These are phyloP conservation scores for Aristolochia californica DNA, from an alignment of 164 flowering plant species.

Conservation along the genomic window DNA sequence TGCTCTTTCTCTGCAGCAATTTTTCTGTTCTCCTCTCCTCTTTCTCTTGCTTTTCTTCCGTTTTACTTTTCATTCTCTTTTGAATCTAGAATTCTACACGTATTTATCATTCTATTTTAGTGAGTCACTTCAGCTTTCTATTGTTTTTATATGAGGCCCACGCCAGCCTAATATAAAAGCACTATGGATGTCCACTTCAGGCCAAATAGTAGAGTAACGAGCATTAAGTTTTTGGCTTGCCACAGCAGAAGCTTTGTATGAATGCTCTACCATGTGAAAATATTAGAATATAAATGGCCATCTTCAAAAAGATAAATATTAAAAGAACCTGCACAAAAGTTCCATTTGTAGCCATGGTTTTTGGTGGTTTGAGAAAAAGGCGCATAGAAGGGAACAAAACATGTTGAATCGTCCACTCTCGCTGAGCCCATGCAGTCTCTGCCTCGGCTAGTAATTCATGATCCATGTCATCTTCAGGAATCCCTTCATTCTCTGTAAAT, in stretches of 20 bases:
- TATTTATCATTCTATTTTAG: too few relatives aligned
- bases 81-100: too few relatives aligned
- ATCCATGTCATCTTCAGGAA: constrained; percentile 35
- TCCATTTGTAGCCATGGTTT: constrained; percentile 79
- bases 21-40: too few relatives aligned
- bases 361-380: constrained; percentile 79
- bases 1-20: too few relatives aligned
- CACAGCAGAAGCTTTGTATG: not conserved
- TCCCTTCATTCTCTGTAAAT: constrained; percentile 15
- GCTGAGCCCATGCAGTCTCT: constrained; percentile 88
- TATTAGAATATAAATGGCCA: not conserved
- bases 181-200: not conserved
- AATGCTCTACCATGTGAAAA: not conserved
- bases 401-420: constrained; percentile 95
- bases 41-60: too few relatives aligned
- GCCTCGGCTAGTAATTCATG: constrained; percentile 70
- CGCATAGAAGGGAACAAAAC: constrained; percentile 83
- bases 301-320: not conserved
- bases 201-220: not conserved
- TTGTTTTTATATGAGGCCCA: too few relatives aligned
- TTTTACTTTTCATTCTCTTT: too few relatives aligned
- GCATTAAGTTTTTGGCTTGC: not conserved
- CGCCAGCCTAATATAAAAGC: too few relatives aligned
- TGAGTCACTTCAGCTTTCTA: too few relatives aligned
- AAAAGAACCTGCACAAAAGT: constrained; percentile 78